Conservation (phyloP, 2,329 filamentous ascomycete genomes). For the Calonectria pseudoreteaudii region DNA sequence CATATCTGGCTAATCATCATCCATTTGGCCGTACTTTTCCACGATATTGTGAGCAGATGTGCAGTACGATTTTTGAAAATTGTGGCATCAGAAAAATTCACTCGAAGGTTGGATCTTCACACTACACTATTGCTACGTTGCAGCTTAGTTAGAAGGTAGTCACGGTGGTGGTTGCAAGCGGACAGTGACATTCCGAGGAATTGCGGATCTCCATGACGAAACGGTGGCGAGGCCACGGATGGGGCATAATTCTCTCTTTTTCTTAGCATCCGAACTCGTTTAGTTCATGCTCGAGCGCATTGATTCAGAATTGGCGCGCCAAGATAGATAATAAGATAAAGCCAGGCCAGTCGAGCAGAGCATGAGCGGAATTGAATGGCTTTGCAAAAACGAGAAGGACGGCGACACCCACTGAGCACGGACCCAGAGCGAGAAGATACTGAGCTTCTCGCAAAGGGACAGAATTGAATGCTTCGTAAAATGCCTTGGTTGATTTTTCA, state of each 20-base stretch:
- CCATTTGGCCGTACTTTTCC: background rate
- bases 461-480: background rate
- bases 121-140: background rate
- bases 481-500: background rate
- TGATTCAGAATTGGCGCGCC: background rate
- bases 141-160: background rate
- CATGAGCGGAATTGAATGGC: background rate
- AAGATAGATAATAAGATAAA: background rate
- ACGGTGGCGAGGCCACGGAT: background rate
- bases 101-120: background rate
- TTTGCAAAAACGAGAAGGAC: background rate
- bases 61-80: background rate
- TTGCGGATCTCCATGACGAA: background rate
- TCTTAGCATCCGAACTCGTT: background rate
- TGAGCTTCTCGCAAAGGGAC: background rate
- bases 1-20: background rate
- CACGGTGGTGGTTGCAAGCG: background rate
- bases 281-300: background rate
- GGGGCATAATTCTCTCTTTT: background rate
- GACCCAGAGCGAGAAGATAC: background rate
- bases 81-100: background rate
- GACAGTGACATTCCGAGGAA: background rate
- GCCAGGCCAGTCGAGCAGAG: background rate
- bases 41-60: background rate
- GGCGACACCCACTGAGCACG: background rate